phyloP scores from a whole-genome alignment of 129 eudicot genomes.

The Tagetes erecta region DNA sequence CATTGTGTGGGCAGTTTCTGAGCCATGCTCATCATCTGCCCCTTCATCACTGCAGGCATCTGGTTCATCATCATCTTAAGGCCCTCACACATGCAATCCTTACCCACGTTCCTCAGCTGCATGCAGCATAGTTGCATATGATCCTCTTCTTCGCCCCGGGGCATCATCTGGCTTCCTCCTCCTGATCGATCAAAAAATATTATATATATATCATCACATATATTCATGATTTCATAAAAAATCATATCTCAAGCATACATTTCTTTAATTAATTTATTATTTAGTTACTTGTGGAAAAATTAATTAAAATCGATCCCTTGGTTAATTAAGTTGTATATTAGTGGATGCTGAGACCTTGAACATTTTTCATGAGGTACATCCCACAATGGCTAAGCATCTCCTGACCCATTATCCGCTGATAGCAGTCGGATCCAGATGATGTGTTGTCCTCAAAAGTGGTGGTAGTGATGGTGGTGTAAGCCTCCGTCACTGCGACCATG shows the following conservation, averaged over 20 bases:
- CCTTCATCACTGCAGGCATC: background rate
- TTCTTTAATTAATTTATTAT: too few relatives aligned
- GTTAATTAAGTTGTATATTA: too few relatives aligned
- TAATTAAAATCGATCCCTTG: too few relatives aligned
- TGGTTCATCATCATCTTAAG: constrained; percentile 28
- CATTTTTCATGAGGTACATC: constrained; percentile 12
- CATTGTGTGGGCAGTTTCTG: constrained; percentile 26
- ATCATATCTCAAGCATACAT: too few relatives aligned
- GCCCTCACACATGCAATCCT: constrained; percentile 28
- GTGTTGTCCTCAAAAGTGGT: constrained; percentile 24
- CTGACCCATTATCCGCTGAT: constrained; percentile 7
- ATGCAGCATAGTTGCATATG: constrained; percentile 21
- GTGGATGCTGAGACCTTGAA: background rate
- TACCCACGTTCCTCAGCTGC: constrained; percentile 24
- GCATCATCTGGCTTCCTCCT: background rate
- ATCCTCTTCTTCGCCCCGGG: background rate
- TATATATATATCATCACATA: background rate
- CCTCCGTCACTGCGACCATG: constrained; percentile 24
- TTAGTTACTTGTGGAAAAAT: too few relatives aligned
- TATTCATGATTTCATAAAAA: too few relatives aligned
- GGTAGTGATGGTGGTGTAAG: constrained; percentile 31
- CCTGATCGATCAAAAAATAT: background rate
- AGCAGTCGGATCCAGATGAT: background rate
- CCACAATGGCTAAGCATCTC: constrained; percentile 34
- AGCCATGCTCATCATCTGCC: constrained; percentile 21